Base-by-base conservation (phyloP, 345 rosid species). In the Syzygium aromaticum region DNA sequence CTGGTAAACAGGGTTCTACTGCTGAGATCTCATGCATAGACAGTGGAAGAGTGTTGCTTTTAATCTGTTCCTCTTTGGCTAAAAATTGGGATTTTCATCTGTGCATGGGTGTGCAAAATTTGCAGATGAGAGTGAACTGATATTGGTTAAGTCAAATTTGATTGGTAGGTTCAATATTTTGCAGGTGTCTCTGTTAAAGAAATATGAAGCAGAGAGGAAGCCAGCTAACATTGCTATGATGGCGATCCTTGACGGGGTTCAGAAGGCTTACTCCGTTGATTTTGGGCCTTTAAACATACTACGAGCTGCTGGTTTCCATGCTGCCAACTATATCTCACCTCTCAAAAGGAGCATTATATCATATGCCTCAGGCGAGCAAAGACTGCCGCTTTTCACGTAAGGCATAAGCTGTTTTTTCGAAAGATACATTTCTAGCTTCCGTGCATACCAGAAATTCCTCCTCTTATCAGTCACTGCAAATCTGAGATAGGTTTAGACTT, bases 211-310 rank as follows among this genome's bases (percentile, higher is more conserved):
- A 1, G 98, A 95, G 86, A 95, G 98, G 89, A 97, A 95, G 89
- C 95, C 96, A 46, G 93, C 95, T 54, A 96, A 97, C 85, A 51
- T 95, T 11, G 88, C 93, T 51, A 98, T 97, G 99, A 95, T 97
- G 97, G 98, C 96, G 8, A 90, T 95, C 33, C 92, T 97, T 80
- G 99, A 97, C 77, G 98, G 98, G 28, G 92, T 95, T 88, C 99
- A 98, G 92, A 98, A 95, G 93, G 94, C 94, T 54, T 96, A 96
- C 88, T 89, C 98, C 0, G 93, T 96, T 38, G 95, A 98, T 86
- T 94, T 96, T 7, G 98, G 98, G 61, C 99, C 98, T 33, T 87
- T 97, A 54, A 97, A 97, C 88, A 86, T 94, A 30, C 46, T 96
- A 73, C 92, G 99, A 87, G 98, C 99, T 16, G 95, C 98, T 61